Percentiles rank a stretch among this genome's conserved stretches.
These are phyloP conservation scores for Colletotrichum gigasporum DNA, from an alignment of 2,329 filamentous ascomycete species.

Conservation along the genomic window DNA sequence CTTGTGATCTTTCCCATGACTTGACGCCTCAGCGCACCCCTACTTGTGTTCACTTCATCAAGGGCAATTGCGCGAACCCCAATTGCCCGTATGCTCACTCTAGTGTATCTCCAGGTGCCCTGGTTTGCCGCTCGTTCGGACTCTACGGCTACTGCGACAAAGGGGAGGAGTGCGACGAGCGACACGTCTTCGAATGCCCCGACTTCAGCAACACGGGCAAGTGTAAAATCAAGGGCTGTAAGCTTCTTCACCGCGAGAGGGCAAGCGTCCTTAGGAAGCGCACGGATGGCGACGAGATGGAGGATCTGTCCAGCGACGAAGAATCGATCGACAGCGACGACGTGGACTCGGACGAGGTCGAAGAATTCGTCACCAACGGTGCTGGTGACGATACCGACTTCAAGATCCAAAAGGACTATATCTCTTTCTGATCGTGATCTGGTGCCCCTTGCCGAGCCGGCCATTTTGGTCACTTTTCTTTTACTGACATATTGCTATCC, in stretches of 20 bases:
- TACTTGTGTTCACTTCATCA: conserved; percentile 88
- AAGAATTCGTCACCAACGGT: conserved; percentile 69
- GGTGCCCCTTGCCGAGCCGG: conserved; percentile 18
- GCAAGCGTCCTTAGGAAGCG: conserved; percentile 80
- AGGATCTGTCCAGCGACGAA: conserved; percentile 82
- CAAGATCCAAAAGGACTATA: conserved; percentile 67
- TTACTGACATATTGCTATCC: conserved; percentile 32
- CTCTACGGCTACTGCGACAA: conserved; percentile 89
- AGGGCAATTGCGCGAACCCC: conserved; percentile 87
- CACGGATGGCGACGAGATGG: conserved; percentile 63
- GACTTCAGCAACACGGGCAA: conserved; percentile 91
- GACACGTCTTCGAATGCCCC: conserved; percentile 93
- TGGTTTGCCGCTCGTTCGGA: conserved; percentile 86
- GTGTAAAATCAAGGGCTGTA: conserved; percentile 85
- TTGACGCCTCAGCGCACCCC: conserved; percentile 85
- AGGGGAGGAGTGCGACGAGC: conserved; percentile 78
- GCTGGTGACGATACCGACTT: conserved; percentile 65
- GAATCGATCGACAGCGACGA: conserved; percentile 78
- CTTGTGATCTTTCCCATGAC: conserved; percentile 92
- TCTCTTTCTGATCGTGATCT: conserved; percentile 48
- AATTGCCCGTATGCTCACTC: conserved; percentile 90
- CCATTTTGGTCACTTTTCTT: background rate
- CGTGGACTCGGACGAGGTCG: conserved; percentile 79
- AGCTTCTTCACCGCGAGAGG: conserved; percentile 86
- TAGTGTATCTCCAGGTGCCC: conserved; percentile 77